Evolutionary conservation across 2,329 filamentous ascomycete species (phyloP), one percentile per base, ranked within the genome.

Genomic region (Xylaria sp.): DNA sequence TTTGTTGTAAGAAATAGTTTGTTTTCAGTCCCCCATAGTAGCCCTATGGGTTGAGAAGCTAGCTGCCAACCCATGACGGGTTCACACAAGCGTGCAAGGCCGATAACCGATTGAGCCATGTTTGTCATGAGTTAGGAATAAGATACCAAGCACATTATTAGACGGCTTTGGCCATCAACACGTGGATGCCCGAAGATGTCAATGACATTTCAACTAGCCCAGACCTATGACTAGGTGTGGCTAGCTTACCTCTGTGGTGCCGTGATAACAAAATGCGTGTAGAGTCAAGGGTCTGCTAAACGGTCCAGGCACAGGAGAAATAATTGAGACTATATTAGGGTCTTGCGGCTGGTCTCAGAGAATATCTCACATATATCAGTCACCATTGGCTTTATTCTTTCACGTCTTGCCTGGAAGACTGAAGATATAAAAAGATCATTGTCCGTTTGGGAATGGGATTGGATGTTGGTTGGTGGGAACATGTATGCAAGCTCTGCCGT

Each of bases 1-100:
- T 38, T 55, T 60, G 10, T 54, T 65, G 65, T 65, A 69, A 39
- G 44, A 54, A 54, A 54, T 61, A 49, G 27, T 63, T 47, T 27
- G 17, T 25, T 55, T 56, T 51, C 38, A 4, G 25, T n/a, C 9
- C 20, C 42, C 4, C 4, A 29, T 39, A 47, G 29, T 22, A 17
- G 13, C 22, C 27, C 33, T 5, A 22, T 50, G 13, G 50, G 11
- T 11, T 31, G 25, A 27, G 50, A 59, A 57, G 38, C 54, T 13
- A n/a, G 31, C 58, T 27, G 44, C 27, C 36, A 31, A 44, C 64
- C 38, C 33, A 55, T 54, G 39, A 36, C 22, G 33, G 29, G 25
- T 25, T 47, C 36, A 33, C 33, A 5, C 11, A n/a, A 22, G 27
- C 20, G 39, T 51, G 57, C 31, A 25, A 42, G 22, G n/a, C 39